Percentiles rank a stretch among this genome's conserved stretches.
Conservation (phyloP, 345 rosid species). For the Bruguiera parviflora region DNA sequence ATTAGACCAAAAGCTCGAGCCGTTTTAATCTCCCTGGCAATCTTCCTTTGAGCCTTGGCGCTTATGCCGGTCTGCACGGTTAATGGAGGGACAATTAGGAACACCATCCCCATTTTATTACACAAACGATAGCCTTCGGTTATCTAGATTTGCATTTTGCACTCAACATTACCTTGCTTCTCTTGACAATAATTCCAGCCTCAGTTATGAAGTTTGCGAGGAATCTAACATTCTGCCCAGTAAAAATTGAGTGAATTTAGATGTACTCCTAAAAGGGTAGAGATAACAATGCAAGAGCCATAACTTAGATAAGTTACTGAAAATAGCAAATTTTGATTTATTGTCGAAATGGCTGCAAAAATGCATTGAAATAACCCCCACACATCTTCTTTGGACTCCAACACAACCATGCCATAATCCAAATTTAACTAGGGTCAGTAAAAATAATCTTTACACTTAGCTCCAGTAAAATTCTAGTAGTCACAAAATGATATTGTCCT, state of each 20-base stretch:
- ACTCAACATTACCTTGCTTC: conserved; percentile 52
- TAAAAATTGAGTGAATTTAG: background rate
- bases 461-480: background rate
- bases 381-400: background rate
- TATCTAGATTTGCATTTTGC: background rate
- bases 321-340: no score
- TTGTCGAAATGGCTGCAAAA: no score
- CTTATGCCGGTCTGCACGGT: conserved; percentile 68
- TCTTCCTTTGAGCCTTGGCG: conserved; percentile 91
- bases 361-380: background rate
- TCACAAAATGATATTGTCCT: background rate
- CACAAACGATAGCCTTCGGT: background rate
- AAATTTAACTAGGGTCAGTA: no score
- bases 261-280: background rate
- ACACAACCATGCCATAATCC: no score
- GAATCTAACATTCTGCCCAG: conserved; percentile 77
- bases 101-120: background rate
- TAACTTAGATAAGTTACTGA: background rate
- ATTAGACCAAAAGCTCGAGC: conserved; percentile 88
- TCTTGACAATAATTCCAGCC: conserved; percentile 77
- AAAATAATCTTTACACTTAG: no score
- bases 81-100: background rate
- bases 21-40: conserved; percentile 92
- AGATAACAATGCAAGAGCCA: background rate
- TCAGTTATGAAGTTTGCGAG: conserved; percentile 81